A percentile compares a stretch with the other conserved stretches of the same genome.
Conservation (phyloP, 306 rosid genomes). For the Cicer pinnatifidum region DNA sequence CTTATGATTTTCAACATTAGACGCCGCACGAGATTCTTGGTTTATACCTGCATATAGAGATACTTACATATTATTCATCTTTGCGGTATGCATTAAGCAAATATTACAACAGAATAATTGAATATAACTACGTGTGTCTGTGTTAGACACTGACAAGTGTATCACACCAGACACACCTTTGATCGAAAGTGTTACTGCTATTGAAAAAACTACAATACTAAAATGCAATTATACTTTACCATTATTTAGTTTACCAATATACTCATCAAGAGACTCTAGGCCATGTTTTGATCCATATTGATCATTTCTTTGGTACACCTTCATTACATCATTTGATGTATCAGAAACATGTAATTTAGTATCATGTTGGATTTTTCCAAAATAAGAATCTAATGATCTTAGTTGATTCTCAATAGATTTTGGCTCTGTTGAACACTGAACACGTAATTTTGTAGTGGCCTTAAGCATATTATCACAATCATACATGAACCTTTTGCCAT, state of each 20-base stretch:
- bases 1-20: slow-evolving; percentile 43
- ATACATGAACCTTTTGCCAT: slow-evolving; percentile 39
- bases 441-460: slow-evolving; percentile 15
- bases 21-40: slow-evolving; percentile 39
- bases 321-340: slow-evolving; percentile 45
- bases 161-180: no score
- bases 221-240: slow-evolving; percentile 49
- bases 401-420: slow-evolving; percentile 56
- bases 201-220: neutral
- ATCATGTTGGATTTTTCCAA: slow-evolving; percentile 59
- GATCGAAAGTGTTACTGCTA: no score
- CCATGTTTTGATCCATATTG: slow-evolving; percentile 51
- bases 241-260: slow-evolving; percentile 64
- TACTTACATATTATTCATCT: neutral
- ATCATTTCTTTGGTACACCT: slow-evolving; percentile 43
- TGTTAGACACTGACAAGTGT: no score
- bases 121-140: neutral
- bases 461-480: slow-evolving; percentile 24
- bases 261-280: slow-evolving; percentile 68
- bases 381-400: slow-evolving; percentile 67
- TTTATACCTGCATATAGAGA: slow-evolving; percentile 47
- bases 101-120: neutral
- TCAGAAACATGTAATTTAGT: slow-evolving; percentile 38
- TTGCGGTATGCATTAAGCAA: slow-evolving; percentile 14
- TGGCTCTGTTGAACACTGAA: slow-evolving; percentile 52